Evolutionary conservation across 768 basidiomycete genomes (phyloP), one percentile per base, ranked within the genome.

Genomic region (Boletus eberwhitei): DNA sequence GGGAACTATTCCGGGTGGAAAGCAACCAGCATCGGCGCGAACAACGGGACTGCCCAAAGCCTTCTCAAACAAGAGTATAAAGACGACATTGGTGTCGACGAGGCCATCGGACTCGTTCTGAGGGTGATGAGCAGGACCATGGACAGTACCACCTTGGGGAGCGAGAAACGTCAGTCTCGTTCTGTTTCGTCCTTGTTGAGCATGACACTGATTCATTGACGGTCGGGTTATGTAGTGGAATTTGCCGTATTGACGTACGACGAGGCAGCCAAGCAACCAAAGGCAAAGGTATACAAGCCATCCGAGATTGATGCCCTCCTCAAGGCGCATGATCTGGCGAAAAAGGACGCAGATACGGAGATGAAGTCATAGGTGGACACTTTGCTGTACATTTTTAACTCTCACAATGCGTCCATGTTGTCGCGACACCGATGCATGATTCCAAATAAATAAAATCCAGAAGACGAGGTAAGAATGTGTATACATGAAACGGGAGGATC

Each of bases 1-100:
- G 97, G 97, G 12, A 99, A 98, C 74, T 99, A 98, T 73, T 90
- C 88, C 0, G 96, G 96, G 13, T 98, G 95, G 88, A 98, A 98
- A 74, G 97, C 96, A 40, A 97, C 95, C 13, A 97, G 93, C 71
- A 93, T 99, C 62, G 96, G 97, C n/a, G 91, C 95, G 8, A 99
- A 98, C 77, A 97, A 90, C 70, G 90, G 93, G 38, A 97, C 94
- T 1, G 95, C 95, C 19, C 92, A 95, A 72, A 93, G 90, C 64
- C 75, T 98, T 59, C 75, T 99, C 60, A 95, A 98, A 77, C 96
- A 99, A 74, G 97, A 99, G 71, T 98, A 98, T 75, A 95, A 97
- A 71, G 97, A 98, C 61, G 93, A 93, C 53, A 87, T 98, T 52
- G 77, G 79, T 13, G 81, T 98, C 38, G 90, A 95, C 68, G 94